Evolutionary conservation across 2,329 filamentous ascomycete genomes (phyloP), one percentile per base, ranked within the genome.

Genomic region (Orbilia brochopaga): DNA sequence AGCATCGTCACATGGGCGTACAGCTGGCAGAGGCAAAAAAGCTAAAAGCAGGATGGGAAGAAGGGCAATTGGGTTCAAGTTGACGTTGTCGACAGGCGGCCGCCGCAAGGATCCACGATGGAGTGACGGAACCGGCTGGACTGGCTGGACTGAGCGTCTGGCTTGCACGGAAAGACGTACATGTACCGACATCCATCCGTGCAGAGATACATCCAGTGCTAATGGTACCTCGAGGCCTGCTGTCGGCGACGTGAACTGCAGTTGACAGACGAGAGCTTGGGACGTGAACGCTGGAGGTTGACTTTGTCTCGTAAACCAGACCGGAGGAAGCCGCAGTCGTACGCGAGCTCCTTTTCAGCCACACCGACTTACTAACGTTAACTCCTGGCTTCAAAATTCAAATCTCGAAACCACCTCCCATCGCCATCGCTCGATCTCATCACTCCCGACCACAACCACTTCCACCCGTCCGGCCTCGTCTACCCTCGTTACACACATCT

Each of bases 311-410:
- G n/a, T n/a, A n/a, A n/a, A n/a, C n/a, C n/a, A n/a, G n/a, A n/a
- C 37, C 62, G 48, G 32, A 52, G 61, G 30, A 32, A 52, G 61
- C 61, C 53, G 61, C 61, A 62, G 23, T 42, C 52, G 42, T 59
- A 62, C 64, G 56, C 64, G 64, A 69, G 64, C 64, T 69, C 64
- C 64, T 69, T 69, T 69, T 69, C 64, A 69, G 64, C 64, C 64
- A 69, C 64, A 69, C 64, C 17, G 23, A 21, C 50, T 48, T 48
- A 46, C 32, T n/a, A 58, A 52, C n/a, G n/a, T n/a, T n/a, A n/a
- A 65, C 52, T 40, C 48, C 37, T 42, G 37, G 51, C 42, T 52
- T 48, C 40, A 19, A 60, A 52, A 60, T 7, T 27, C 21, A 54
- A 55, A n/a, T 32, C 52, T 35, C 32, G 57, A 52, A 52, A 61